Conservation (phyloP, 164 flowering plant genomes). For the Saururus chinensis region DNA sequence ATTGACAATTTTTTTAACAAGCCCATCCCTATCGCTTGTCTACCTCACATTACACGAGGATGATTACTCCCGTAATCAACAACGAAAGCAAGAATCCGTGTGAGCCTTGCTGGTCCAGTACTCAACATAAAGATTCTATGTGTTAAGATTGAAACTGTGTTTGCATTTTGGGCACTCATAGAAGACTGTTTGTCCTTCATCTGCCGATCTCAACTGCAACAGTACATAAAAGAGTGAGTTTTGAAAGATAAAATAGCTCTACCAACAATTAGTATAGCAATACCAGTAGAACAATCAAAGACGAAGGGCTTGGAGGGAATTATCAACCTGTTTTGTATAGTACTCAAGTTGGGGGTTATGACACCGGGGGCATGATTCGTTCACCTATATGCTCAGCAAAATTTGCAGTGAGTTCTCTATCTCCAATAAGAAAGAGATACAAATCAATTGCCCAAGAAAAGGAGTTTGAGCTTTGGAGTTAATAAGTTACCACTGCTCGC, state of each 20-base stretch:
- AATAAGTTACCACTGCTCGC: constrained; percentile 19
- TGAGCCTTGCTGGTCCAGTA: background rate
- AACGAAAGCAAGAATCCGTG: too few relatives aligned
- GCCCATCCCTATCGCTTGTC: too few relatives aligned
- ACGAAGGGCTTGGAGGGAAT: too few relatives aligned
- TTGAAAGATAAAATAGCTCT: background rate
- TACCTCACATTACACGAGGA: background rate
- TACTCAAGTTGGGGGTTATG: constrained; percentile 18
- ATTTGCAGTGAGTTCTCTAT: background rate
- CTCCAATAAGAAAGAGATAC: background rate
- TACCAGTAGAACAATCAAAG: background rate
- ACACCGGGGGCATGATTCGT: constrained; percentile 23
- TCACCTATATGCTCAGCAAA: constrained; percentile 9
- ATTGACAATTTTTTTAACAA: too few relatives aligned
- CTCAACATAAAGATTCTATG: constrained; percentile 9
- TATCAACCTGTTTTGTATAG: constrained; percentile 26
- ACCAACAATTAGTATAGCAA: background rate
- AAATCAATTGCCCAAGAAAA: background rate
- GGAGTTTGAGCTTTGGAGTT: background rate
- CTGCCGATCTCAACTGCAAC: constrained; percentile 57
- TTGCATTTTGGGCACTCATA: constrained; percentile 41
- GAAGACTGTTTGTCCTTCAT: constrained; percentile 65
- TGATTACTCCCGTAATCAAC: background rate
- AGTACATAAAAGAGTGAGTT: background rate
- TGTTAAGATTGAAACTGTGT: constrained; percentile 24